A percentile compares a stretch with the other conserved stretches of the same genome.
Conservation (phyloP, 108 stramenopile genomes). For the Cyclotella baltica region DNA sequence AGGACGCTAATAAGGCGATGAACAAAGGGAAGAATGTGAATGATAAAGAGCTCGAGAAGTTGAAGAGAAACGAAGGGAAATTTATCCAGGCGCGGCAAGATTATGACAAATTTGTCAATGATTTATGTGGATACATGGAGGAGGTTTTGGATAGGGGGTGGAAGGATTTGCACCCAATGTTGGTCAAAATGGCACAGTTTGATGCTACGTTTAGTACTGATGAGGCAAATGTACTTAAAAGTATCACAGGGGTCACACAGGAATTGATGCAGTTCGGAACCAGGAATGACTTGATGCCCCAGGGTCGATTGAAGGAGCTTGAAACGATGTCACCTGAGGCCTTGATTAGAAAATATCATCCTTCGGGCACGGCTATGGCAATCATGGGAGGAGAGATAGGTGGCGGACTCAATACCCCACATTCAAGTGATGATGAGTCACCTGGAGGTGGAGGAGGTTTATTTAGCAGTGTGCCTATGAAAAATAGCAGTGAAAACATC, state of each 20-base stretch:
- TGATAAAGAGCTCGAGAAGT: slow-evolving; percentile 61
- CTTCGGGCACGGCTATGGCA: slow-evolving; percentile 2
- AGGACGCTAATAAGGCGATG: slow-evolving; percentile 65
- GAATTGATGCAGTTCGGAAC: slow-evolving; percentile 64
- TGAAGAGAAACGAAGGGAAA: slow-evolving; percentile 83
- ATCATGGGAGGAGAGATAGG: slow-evolving; percentile 37
- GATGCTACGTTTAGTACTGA: slow-evolving; percentile 72
- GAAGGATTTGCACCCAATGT: slow-evolving; percentile 82
- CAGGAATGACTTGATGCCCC: slow-evolving; percentile 61
- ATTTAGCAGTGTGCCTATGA: slow-evolving; percentile 16
- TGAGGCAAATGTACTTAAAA: slow-evolving; percentile 56
- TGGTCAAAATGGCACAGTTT: slow-evolving; percentile 83
- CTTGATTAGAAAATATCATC: slow-evolving; percentile 27
- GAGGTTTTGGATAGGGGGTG: slow-evolving; percentile 83
- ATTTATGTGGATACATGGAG: slow-evolving; percentile 77
- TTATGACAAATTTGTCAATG: slow-evolving; percentile 61
- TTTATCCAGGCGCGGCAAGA: slow-evolving; percentile 62
- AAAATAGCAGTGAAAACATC: slow-evolving; percentile 6
- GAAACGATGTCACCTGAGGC: slow-evolving; percentile 55
- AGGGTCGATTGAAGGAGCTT: slow-evolving; percentile 77
- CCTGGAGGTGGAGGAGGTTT: slow-evolving; percentile 38
- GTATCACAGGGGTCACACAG: slow-evolving; percentile 57
- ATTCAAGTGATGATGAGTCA: slow-evolving; percentile 23
- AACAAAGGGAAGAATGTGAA: slow-evolving; percentile 79
- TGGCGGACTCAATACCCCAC: not conserved